These are phyloP conservation scores for Calonectria ilicicola DNA, from an alignment of 2,329 filamentous ascomycete species.

Conservation along the genomic window DNA sequence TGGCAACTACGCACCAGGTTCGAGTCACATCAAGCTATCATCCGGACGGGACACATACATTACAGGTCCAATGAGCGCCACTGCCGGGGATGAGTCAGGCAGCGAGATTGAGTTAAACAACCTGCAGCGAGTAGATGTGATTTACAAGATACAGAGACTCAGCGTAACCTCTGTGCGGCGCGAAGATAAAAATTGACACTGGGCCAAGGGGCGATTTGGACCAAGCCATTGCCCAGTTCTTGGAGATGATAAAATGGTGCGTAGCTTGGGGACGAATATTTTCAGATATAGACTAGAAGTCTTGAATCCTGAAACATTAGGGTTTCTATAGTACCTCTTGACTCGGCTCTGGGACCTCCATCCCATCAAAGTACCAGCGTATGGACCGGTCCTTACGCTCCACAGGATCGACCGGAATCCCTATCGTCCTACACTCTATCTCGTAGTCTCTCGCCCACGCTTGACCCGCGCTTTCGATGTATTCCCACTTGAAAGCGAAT, in stretches of 20 bases:
- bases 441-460: background rate
- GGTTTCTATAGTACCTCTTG: background rate
- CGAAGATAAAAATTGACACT: slow-evolving; percentile 9
- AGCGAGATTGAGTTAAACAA: slow-evolving; percentile 39
- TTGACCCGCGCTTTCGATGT: background rate
- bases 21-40: slow-evolving; percentile 35
- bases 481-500: background rate
- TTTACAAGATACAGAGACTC: slow-evolving; percentile 39
- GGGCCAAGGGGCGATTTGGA: background rate
- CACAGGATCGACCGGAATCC: background rate
- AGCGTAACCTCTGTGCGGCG: slow-evolving; percentile 34
- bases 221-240: background rate
- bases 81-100: slow-evolving; percentile 33
- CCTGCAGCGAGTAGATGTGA: slow-evolving; percentile 24
- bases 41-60: slow-evolving; percentile 28
- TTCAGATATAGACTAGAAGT: background rate
- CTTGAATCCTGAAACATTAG: too few relatives aligned
- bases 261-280: background rate
- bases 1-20: background rate
- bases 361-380: background rate
- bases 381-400: background rate
- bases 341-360: background rate
- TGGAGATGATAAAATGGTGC: background rate
- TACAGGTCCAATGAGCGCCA: background rate
- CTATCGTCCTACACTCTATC: background rate